Evolutionary conservation across 495 filamentous ascomycete species (phyloP), one percentile per base, ranked within the genome.

Genomic region (Venustampulla echinocandica): DNA sequence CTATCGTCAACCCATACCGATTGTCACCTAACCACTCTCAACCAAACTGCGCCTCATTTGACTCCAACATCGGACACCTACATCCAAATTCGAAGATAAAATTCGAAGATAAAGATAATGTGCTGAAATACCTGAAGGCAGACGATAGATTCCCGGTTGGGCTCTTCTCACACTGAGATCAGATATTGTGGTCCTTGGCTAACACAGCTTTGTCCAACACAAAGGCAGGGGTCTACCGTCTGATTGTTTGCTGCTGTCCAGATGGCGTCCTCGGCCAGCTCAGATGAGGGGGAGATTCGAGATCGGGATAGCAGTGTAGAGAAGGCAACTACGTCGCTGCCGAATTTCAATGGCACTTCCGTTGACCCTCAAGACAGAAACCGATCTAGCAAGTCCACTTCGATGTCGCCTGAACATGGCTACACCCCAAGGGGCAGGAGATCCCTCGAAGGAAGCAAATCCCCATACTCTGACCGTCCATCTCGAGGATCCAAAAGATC

Each of bases 241-340:
- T 44, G 27, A 39, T 14, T 21, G 14, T 6, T 27, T 22, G 44
- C 39, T 25, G 36, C 45, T 42, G 10, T 47, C 42, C 57, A 42
- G 14, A 61, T 61, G 59, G 69, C 70, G 61, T 72, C 74, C 52
- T 53, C 58, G 61, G 65, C 65, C 53, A 77, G 73, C 63, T 76
- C 75, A 60, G 77, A 80, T 69, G 85, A 94, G 70, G 89, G 89
- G 67, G 89, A 95, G 77, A 89, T 94, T 84, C 69, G 87, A 84
- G 69, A 77, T 84, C 69, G 87, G 85, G 69, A 77, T 78, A 57
- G 57, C 66, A 74, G 69, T 66, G 73, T 68, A 70, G 79, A 79
- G 71, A 79, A 79, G 79, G 79, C 76, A 81, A 79, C 68, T 79
- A 75, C 71, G 73, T 55, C 52, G 66, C 53, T 48, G 54, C 49